phyloP scores from a whole-genome alignment of 2,329 filamentous ascomycete genomes.

The Penicillium sp. region DNA sequence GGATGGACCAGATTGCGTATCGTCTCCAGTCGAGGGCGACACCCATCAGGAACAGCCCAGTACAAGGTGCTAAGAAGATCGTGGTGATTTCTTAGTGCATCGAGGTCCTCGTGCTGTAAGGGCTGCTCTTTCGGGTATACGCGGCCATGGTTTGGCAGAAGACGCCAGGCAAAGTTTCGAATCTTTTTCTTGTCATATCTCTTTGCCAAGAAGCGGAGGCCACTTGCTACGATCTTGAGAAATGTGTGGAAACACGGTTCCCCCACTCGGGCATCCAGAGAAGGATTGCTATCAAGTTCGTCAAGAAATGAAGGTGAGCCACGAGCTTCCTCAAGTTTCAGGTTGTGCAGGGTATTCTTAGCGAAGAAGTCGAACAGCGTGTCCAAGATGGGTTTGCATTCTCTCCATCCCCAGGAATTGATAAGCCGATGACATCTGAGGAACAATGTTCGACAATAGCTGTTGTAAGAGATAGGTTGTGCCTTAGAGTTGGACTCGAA shows the following conservation, averaged over 20 bases:
- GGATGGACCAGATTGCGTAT: conserved; percentile 58
- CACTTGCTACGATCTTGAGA: conserved; percentile 55
- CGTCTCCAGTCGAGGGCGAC: conserved; percentile 52
- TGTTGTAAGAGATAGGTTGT: conserved; percentile 50
- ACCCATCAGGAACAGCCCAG: conserved; percentile 54
- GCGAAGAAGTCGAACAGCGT: conserved; percentile 61
- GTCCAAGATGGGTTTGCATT: conserved; percentile 54
- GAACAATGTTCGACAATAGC: conserved; percentile 53
- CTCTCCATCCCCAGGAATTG: conserved; percentile 56
- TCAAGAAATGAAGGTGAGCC: conserved; percentile 57
- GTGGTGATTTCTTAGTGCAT: conserved; percentile 61
- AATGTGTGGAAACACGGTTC: conserved; percentile 60
- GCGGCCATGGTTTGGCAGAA: conserved; percentile 61
- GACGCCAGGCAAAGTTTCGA: conserved; percentile 55
- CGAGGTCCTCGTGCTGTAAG: conserved; percentile 53
- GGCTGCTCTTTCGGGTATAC: conserved; percentile 58
- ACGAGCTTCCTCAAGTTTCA: conserved; percentile 51
- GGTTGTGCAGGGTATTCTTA: conserved; percentile 50
- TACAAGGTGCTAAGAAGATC: conserved; percentile 61
- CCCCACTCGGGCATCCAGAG: conserved; percentile 44
- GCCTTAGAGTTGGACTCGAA: conserved; percentile 45
- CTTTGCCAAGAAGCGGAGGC: conserved; percentile 48
- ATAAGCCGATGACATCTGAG: conserved; percentile 55
- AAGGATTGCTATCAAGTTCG: conserved; percentile 45
- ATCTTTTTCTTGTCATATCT: conserved; percentile 54